Conservation (phyloP, 2,329 filamentous ascomycete species). For the Teratosphaeria epicoccoides region DNA sequence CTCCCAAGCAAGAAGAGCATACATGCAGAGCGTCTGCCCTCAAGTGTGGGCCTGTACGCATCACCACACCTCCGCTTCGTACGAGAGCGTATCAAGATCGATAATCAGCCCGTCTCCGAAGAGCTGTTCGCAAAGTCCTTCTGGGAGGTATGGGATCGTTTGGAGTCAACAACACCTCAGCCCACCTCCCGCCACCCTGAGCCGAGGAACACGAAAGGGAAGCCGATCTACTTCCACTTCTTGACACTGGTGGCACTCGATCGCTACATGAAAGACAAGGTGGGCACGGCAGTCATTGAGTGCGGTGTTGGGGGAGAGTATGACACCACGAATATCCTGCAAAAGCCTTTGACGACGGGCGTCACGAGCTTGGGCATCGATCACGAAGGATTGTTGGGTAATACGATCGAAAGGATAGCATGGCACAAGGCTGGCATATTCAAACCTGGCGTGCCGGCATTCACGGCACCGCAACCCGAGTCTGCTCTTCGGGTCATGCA, state of each 20-base stretch:
- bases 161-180: constrained; percentile 35
- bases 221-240: constrained; percentile 88
- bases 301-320: constrained; percentile 92
- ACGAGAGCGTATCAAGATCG: constrained; percentile 72
- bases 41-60: constrained; percentile 62
- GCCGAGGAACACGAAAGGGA: constrained; percentile 46
- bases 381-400: constrained; percentile 69
- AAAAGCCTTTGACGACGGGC: constrained; percentile 57
- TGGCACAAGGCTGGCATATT: constrained; percentile 92
- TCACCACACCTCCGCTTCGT: constrained; percentile 77
- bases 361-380: constrained; percentile 79
- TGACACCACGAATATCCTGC: constrained; percentile 80
- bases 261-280: constrained; percentile 63
- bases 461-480: constrained; percentile 49
- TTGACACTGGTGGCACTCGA: constrained; percentile 83
- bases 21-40: constrained; percentile 18
- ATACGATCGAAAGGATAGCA: constrained; percentile 68
- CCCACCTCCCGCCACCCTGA: constrained; percentile 39
- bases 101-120: constrained; percentile 59
- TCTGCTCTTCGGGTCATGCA: constrained; percentile 46
- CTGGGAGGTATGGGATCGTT: constrained; percentile 70
- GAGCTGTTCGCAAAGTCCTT: constrained; percentile 65
- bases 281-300: constrained; percentile 73
- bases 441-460: constrained; percentile 54
- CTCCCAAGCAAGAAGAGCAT: constrained; percentile 29